Conservation (phyloP, 495 filamentous ascomycete genomes). For the Copromyces sp. region DNA sequence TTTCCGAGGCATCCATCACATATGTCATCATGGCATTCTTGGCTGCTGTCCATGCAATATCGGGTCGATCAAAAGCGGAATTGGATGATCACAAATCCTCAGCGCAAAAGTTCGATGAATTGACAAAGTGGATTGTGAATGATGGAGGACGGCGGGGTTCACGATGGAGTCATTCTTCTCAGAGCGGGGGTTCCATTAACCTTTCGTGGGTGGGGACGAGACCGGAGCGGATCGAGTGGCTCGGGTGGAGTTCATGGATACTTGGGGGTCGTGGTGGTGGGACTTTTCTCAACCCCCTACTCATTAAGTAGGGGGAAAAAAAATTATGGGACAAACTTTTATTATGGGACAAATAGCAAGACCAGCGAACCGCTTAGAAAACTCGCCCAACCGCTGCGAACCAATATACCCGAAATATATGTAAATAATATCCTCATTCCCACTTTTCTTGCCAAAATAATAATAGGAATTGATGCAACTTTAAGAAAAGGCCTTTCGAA, state of each 20-base stretch:
- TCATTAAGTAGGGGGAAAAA: no score
- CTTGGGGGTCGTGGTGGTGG: no score
- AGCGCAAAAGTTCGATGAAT: background rate
- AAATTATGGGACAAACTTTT: no score
- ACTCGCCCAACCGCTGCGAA: no score
- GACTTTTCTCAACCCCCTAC: no score
- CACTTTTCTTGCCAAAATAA: no score
- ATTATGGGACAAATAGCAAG: no score
- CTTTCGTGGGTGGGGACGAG: background rate
- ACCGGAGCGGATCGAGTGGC: background rate
- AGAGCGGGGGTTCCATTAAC: background rate
- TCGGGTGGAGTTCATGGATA: background rate
- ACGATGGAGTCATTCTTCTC: background rate
- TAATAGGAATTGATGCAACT: no score
- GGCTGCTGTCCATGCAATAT: background rate
- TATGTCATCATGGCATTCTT: background rate
- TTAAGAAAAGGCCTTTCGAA: no score
- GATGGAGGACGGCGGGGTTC: background rate
- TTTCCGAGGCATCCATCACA: background rate
- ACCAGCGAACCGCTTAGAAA: no score
- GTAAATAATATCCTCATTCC: no score
- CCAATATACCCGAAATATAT: no score
- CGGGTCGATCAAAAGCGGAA: background rate
- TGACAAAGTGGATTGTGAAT: background rate
- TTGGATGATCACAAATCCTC: background rate